These are phyloP conservation scores for Debaryomyces castellii DNA, from an alignment of 805 yeast species.

Conservation along the genomic window DNA sequence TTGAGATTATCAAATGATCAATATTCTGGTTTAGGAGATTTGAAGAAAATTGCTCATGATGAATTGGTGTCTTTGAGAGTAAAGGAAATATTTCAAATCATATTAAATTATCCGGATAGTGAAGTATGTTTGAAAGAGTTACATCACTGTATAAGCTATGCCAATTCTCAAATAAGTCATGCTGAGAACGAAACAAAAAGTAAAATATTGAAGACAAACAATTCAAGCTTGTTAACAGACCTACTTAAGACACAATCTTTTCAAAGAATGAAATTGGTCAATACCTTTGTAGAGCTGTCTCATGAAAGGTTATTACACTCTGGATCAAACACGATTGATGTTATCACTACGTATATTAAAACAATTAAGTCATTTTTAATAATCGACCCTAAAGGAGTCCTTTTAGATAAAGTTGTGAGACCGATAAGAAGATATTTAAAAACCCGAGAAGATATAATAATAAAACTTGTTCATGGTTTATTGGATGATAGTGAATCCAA, in stretches of 20 bases:
- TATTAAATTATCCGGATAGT: constrained; percentile 53
- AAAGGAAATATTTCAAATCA: constrained; percentile 58
- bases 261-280: constrained; percentile 55
- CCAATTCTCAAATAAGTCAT: constrained; percentile 2
- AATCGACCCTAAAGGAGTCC: constrained; percentile 85
- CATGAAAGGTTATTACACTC: constrained; percentile 61
- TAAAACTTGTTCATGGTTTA: constrained; percentile 68
- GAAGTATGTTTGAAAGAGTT: constrained; percentile 57
- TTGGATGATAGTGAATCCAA: constrained; percentile 45
- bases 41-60: constrained; percentile 37
- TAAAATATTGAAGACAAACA: constrained; percentile 15
- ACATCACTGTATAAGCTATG: constrained; percentile 41
- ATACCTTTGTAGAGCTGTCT: constrained; percentile 47
- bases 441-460: constrained; percentile 71
- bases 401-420: constrained; percentile 72
- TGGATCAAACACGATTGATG: constrained; percentile 75
- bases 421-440: constrained; percentile 73
- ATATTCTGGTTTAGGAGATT: constrained; percentile 20
- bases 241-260: constrained; percentile 22
- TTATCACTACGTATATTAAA: constrained; percentile 66
- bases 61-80: constrained; percentile 49
- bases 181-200: constrained; percentile 2
- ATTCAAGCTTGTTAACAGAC: background rate
- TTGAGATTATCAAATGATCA: constrained; percentile 13
- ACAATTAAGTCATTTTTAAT: constrained; percentile 69